Evolutionary conservation across 176 grass and related monocot species (phyloP).

Genomic region (Ampelocalamus luodianensis): DNA sequence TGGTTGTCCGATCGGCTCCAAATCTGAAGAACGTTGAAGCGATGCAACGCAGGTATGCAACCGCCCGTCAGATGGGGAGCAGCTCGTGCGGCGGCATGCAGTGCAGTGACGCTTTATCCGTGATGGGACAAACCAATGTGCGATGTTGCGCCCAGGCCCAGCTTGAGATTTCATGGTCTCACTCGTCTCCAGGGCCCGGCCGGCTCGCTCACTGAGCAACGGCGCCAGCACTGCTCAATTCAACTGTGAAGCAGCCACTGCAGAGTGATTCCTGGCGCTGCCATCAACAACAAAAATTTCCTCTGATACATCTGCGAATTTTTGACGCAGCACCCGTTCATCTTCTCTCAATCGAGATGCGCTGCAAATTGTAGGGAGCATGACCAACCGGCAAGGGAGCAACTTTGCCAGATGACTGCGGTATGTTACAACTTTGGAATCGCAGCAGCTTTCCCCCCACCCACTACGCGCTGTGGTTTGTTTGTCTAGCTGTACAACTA

Average conservation of each 20-base stretch:
- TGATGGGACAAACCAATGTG: conserved; percentile 33
- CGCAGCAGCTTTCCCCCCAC: not conserved
- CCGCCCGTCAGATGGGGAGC: not conserved
- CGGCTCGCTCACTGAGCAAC: not conserved
- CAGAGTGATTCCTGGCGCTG: not conserved
- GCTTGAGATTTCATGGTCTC: not conserved
- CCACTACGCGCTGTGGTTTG: not conserved
- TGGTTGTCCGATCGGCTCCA: not conserved
- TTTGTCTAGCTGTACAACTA: conserved; percentile 44
- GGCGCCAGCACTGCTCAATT: not conserved
- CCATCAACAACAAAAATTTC: not conserved
- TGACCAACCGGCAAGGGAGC: not conserved
- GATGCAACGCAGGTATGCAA: not conserved
- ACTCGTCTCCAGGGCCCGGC: not conserved
- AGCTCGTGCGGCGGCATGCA: not conserved
- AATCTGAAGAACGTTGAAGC: conserved; percentile 12
- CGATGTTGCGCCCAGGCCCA: too few species aligned
- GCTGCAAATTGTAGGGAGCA: not conserved
- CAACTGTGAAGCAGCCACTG: not conserved
- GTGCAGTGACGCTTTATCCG: conserved; percentile 6
- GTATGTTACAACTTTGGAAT: conserved; percentile 37
- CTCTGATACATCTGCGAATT: not conserved
- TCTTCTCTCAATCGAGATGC: too few species aligned
- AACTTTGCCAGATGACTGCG: conserved; percentile 14
- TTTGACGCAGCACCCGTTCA: not conserved